These are phyloP conservation scores for Ustilaginoidea virens DNA, from an alignment of 2,329 filamentous ascomycete genomes.

Conservation along the genomic window DNA sequence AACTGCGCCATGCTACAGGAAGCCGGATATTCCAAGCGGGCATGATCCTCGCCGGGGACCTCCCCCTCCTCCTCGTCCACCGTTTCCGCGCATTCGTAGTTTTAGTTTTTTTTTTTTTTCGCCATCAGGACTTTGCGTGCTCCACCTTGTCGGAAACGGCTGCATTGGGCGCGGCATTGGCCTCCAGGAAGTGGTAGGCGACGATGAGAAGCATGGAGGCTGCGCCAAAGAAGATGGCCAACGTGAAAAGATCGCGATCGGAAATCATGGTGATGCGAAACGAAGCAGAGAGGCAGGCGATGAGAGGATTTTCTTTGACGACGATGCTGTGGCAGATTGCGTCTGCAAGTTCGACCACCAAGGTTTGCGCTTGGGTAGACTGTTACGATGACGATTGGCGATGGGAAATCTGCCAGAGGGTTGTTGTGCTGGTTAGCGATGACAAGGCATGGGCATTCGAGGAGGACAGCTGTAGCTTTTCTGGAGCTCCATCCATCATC, in stretches of 20 bases:
- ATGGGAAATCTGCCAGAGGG: too few species aligned
- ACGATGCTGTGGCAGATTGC: too few species aligned
- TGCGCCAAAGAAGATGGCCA: constrained; percentile 86
- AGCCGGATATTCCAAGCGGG: too few species aligned
- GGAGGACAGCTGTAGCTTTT: constrained; percentile 10
- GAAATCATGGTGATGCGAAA: constrained; percentile 63
- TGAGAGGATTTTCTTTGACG: neutral
- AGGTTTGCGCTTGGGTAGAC: too few species aligned
- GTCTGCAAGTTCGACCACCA: too few species aligned
- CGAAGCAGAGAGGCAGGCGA: neutral
- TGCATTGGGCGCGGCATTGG: constrained; percentile 45
- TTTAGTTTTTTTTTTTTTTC: neutral
- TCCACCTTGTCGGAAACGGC: constrained; percentile 2
- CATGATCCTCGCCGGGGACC: too few species aligned
- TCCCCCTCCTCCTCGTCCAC: too few species aligned
- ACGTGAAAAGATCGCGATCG: constrained; percentile 76
- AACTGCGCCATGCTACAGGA: too few species aligned
- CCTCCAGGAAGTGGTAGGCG: constrained; percentile 88
- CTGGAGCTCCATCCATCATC: too few species aligned
- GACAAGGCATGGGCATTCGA: too few species aligned
- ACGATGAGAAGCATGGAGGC: constrained; percentile 85
- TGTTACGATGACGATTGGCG: neutral
- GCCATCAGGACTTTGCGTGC: constrained; percentile 3
- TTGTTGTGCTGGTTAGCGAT: too few species aligned
- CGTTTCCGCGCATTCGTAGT: too few species aligned